Evolutionary conservation across 768 basidiomycete species (phyloP).

Genomic region (Botryobasidium botryosum): DNA sequence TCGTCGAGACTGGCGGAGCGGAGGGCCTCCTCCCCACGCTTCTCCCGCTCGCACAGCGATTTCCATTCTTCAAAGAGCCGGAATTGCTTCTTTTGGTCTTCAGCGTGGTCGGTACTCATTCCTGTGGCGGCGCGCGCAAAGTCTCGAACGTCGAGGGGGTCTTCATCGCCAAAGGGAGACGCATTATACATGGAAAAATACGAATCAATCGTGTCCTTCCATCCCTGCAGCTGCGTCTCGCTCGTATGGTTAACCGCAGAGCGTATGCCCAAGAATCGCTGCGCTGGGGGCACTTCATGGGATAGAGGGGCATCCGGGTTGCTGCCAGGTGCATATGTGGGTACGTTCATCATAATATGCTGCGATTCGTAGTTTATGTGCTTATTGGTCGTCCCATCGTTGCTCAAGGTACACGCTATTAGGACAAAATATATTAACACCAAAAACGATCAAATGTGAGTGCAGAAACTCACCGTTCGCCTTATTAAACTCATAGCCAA

Average conservation of each 20-base stretch:
- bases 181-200: neutral
- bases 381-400: slow-evolving; percentile 17
- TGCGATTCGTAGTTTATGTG: slow-evolving; percentile 14
- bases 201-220: too few relatives aligned
- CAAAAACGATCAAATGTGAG: too few relatives aligned
- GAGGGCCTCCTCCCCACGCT: slow-evolving; percentile 5
- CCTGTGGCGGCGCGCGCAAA: slow-evolving; percentile 14
- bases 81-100: slow-evolving; percentile 18
- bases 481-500: too few relatives aligned
- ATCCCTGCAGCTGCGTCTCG: slow-evolving; percentile 17
- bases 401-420: slow-evolving; percentile 12
- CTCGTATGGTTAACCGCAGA: slow-evolving; percentile 17
- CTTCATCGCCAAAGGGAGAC: neutral
- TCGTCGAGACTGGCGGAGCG: neutral
- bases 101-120: slow-evolving; percentile 18
- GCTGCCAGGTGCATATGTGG: too few relatives aligned
- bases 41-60: neutral
- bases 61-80: slow-evolving; percentile 10
- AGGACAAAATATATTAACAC: too few relatives aligned
- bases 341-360: slow-evolving; percentile 13
- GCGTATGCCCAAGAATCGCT: slow-evolving; percentile 10
- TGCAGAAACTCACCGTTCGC: too few relatives aligned
- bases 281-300: neutral
- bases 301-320: neutral
- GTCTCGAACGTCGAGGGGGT: slow-evolving; percentile 3